These are phyloP conservation scores for Didymella pomorum DNA, from an alignment of 2,329 filamentous ascomycete species.

Conservation along the genomic window DNA sequence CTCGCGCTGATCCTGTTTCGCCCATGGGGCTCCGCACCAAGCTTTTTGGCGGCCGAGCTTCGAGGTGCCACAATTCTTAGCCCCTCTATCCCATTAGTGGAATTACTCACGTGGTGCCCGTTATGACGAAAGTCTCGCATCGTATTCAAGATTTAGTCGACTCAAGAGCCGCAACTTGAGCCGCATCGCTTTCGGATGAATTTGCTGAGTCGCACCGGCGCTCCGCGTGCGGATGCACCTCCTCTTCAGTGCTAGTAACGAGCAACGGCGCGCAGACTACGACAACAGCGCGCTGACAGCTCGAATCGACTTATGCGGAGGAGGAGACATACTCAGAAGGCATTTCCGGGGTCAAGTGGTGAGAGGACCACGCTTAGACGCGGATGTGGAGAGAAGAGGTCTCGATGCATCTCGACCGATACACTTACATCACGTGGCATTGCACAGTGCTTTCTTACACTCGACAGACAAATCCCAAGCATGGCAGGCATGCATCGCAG, in stretches of 20 bases:
- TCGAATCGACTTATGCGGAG: not conserved
- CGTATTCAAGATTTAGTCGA: conserved; percentile 6
- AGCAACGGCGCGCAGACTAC: conserved; percentile 2
- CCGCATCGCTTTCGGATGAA: conserved; percentile 9
- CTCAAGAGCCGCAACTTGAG: conserved; percentile 18
- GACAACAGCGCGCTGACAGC: not conserved
- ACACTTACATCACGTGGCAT: not conserved
- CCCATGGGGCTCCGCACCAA: conserved; percentile 34
- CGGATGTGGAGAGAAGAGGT: not conserved
- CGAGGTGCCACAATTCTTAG: conserved; percentile 17
- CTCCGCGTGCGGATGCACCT: conserved; percentile 8
- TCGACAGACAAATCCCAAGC: not conserved
- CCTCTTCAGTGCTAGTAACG: conserved; percentile 15
- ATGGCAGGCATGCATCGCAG: too few species aligned
- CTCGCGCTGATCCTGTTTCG: conserved; percentile 11
- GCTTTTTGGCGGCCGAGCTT: conserved; percentile 24
- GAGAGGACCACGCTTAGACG: not conserved
- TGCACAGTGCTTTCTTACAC: not conserved
- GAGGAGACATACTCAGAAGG: conserved; percentile 4
- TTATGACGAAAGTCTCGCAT: conserved; percentile 2
- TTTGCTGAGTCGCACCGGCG: conserved; percentile 4
- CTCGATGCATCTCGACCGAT: conserved; percentile 5
- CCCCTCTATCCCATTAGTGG: conserved; percentile 25
- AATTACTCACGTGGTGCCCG: conserved; percentile 4
- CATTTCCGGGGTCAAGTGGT: conserved; percentile 1